A percentile compares a stretch with the other conserved stretches of the same genome.
Evolutionary conservation across 169 alveolate species (phyloP).

Genomic region (Cryptosporidium viatorum): DNA sequence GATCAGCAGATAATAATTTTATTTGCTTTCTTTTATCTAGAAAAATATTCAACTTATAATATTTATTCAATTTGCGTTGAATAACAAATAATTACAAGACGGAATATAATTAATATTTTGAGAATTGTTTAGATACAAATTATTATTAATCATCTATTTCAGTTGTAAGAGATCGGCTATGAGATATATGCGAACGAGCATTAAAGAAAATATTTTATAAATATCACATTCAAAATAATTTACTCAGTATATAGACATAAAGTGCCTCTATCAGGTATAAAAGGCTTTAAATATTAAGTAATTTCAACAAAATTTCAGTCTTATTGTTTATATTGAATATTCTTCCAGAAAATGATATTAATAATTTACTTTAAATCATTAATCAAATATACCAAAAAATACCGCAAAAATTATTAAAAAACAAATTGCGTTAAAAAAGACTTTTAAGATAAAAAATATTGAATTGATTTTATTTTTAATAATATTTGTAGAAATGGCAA

Average conservation of each 20-base stretch:
- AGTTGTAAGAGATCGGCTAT: neutral
- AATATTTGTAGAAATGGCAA: constrained; percentile 29
- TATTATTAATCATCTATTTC: no score
- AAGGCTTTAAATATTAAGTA: neutral
- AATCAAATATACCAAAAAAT: neutral
- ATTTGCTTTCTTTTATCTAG: no score
- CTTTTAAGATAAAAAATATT: neutral
- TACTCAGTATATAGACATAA: no score
- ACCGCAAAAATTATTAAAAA: constrained; percentile 13
- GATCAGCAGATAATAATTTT: no score
- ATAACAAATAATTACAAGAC: neutral
- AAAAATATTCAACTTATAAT: no score
- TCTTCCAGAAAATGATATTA: neutral
- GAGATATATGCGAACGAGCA: no score
- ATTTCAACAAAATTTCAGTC: neutral
- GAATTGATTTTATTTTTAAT: neutral
- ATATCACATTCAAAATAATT: no score
- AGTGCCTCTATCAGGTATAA: no score
- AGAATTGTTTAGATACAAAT: no score
- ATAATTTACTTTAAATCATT: no score
- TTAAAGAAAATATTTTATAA: no score
- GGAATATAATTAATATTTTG: no score
- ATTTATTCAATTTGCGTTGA: neutral
- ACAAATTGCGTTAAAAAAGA: neutral
- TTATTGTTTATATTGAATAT: neutral